Conservation (phyloP, 2,329 filamentous ascomycete species). For the Monosporascus sp. region DNA sequence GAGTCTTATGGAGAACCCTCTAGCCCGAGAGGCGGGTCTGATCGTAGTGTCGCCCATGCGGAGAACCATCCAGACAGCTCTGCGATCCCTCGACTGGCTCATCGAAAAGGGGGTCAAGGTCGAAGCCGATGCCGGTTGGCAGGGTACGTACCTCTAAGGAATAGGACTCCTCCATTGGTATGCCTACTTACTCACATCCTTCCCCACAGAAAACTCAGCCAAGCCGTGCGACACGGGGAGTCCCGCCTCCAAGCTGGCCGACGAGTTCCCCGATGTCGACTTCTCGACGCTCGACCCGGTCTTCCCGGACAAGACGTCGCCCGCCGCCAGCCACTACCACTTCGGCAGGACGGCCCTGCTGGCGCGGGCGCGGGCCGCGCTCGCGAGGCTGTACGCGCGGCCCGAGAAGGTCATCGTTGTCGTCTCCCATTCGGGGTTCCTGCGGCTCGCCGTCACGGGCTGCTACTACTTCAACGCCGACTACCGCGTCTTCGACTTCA, state of each 20-base stretch:
- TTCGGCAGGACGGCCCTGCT: conserved; percentile 50
- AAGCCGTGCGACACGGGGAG: conserved; percentile 60
- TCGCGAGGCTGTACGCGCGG: conserved; percentile 45
- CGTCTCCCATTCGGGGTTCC: conserved; percentile 60
- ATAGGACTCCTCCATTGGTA: not conserved
- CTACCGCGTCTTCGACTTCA: conserved; percentile 57
- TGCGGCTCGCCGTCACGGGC: conserved; percentile 52
- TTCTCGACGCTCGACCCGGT: conserved; percentile 52
- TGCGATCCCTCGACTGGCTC: conserved; percentile 53
- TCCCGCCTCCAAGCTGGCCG: conserved; percentile 34
- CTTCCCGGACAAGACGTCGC: conserved; percentile 58
- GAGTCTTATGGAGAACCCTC: conserved; percentile 33
- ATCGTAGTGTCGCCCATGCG: conserved; percentile 62
- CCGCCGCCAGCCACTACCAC: conserved; percentile 41
- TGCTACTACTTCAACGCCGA: conserved; percentile 57
- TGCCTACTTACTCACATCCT: conserved; percentile 22
- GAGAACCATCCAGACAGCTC: conserved; percentile 60
- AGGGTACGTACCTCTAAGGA: conserved; percentile 38
- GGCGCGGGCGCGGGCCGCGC: conserved; percentile 45
- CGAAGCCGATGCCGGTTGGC: conserved; percentile 57
- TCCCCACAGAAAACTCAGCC: conserved; percentile 43
- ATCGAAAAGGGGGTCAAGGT: conserved; percentile 49
- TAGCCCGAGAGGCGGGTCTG: conserved; percentile 40
- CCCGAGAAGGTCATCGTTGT: conserved; percentile 59
- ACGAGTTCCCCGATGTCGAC: conserved; percentile 51